Percentiles rank a stretch among this genome's conserved stretches.
These are phyloP conservation scores for Baorangia bicolor DNA, from an alignment of 768 basidiomycete species.

Conservation along the genomic window DNA sequence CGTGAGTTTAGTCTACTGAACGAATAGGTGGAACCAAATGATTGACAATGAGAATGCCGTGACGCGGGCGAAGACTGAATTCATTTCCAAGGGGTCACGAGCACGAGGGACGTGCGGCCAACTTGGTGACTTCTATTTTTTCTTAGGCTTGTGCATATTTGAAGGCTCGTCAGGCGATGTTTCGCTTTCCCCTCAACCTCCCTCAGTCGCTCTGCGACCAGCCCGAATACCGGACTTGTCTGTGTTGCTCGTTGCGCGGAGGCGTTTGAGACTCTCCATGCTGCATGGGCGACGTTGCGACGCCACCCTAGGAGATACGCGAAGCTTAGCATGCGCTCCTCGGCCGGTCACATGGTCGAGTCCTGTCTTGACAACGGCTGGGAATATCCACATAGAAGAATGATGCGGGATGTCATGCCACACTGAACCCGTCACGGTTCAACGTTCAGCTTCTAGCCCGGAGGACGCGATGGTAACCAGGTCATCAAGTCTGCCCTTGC, in stretches of 20 bases:
- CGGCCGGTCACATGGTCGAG: not conserved
- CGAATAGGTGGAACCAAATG: not conserved
- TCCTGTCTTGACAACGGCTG: not conserved
- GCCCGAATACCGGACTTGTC: not conserved
- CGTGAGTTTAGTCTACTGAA: not conserved
- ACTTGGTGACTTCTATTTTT: not conserved
- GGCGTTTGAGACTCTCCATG: not conserved
- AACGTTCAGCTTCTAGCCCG: not conserved
- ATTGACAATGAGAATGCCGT: conserved; percentile 5
- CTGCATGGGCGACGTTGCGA: not conserved
- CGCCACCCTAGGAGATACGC: not conserved
- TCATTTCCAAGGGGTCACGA: not conserved
- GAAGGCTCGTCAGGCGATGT: not conserved
- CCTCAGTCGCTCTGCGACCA: not conserved
- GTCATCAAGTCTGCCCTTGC: not conserved
- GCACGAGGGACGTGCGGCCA: not conserved
- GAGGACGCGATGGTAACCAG: not conserved
- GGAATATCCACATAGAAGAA: not conserved
- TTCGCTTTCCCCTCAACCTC: not conserved
- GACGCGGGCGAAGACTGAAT: not conserved
- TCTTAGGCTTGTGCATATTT: not conserved
- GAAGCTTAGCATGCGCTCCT: not conserved
- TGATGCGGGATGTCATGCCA: not conserved
- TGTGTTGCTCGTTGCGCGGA: not conserved
- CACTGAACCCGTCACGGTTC: not conserved